Evolutionary conservation across 805 yeast genomes (phyloP).

Genomic region (Wickerhamomyces chaumierensis): DNA sequence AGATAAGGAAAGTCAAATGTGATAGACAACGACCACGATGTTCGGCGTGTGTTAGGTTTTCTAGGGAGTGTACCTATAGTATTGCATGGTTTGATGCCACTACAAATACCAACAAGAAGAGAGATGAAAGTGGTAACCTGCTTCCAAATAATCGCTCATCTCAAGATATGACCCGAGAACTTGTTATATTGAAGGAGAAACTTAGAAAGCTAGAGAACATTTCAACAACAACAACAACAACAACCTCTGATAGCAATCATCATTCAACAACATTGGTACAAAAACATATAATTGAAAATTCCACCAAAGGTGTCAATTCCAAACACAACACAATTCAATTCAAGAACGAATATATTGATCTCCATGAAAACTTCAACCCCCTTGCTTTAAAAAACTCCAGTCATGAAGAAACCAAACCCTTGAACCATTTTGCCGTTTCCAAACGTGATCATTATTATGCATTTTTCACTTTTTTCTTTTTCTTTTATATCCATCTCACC

Average conservation of each 20-base stretch:
- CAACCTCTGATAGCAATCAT: too few relatives aligned
- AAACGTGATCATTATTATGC: slow-evolving; percentile 13
- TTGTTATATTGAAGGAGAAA: neutral
- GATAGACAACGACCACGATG: slow-evolving; percentile 12
- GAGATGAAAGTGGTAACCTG: slow-evolving; percentile 4
- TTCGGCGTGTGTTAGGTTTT: slow-evolving; percentile 15
- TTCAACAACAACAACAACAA: too few relatives aligned
- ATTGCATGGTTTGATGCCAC: neutral
- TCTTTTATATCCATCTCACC: slow-evolving; percentile 6
- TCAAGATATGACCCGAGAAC: neutral
- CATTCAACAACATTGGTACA: too few relatives aligned
- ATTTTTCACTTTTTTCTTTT: slow-evolving; percentile 8
- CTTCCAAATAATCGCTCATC: neutral
- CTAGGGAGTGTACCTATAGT: slow-evolving; percentile 9
- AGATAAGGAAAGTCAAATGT: slow-evolving; percentile 19
- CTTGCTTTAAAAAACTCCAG: slow-evolving; percentile 9
- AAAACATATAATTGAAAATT: too few relatives aligned
- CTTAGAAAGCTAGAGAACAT: neutral
- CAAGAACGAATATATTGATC: slow-evolving; percentile 6
- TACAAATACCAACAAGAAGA: too few relatives aligned
- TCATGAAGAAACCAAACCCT: slow-evolving; percentile 15
- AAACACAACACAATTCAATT: neutral
- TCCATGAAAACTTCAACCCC: slow-evolving; percentile 9
- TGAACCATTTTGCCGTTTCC: slow-evolving; percentile 6
- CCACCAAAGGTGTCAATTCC: neutral